Conservation (phyloP, 169 alveolate species). For the Cardiosporidium cionae region DNA sequence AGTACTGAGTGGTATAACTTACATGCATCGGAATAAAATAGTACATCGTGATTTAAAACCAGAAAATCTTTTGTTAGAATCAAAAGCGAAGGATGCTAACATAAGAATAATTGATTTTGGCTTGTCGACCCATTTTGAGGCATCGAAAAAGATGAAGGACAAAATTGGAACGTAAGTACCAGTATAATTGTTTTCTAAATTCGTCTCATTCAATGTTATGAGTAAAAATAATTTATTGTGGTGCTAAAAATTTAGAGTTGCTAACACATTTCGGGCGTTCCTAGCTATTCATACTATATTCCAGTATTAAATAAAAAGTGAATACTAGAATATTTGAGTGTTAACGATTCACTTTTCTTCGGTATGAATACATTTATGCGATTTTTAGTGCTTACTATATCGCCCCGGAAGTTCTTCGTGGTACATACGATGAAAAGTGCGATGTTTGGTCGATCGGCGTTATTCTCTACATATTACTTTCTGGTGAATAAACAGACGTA, state of each 20-base stretch:
- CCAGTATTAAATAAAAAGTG: conserved; percentile 39
- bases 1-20: conserved; percentile 80
- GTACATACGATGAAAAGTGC: conserved; percentile 78
- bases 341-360: conserved; percentile 5
- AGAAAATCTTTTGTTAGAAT: conserved; percentile 75
- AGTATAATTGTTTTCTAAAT: no score
- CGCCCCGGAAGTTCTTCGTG: conserved; percentile 82
- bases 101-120: conserved; percentile 92
- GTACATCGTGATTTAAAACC: conserved; percentile 83
- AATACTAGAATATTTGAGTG: conserved; percentile 45
- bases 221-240: no score
- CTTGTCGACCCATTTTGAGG: conserved; percentile 74
- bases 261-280: no score
- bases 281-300: neutral
- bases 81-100: conserved; percentile 62
- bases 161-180: conserved; percentile 76
- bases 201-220: no score
- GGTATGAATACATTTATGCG: neutral
- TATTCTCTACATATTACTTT: conserved; percentile 69
- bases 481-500: conserved; percentile 31
- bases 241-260: no score
- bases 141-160: conserved; percentile 76
- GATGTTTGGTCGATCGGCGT: conserved; percentile 84
- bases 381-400: conserved; percentile 68
- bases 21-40: conserved; percentile 73